Base-by-base conservation (phyloP, 495 filamentous ascomycete genomes). In the Ascobolus immersus region DNA sequence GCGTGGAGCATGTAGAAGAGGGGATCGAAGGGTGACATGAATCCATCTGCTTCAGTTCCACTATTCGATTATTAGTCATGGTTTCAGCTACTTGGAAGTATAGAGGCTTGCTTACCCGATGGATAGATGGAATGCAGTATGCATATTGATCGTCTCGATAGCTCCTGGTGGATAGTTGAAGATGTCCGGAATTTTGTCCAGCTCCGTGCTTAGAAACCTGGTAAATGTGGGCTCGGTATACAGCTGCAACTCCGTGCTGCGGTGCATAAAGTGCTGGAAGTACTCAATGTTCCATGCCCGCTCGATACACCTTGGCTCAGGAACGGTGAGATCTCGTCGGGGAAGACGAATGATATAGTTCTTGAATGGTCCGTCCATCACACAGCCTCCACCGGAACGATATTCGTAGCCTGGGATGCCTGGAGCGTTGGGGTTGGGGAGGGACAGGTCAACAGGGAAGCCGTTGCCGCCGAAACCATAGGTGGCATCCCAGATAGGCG, bases 11-110 rank as follows among this genome's bases (percentile, higher is more conserved):
- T 53, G 40, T 60, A 64, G 43, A 69, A 69, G 0, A 62, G 44
- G 3, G 64, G 66, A 39, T 72, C 67, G 18, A 12, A 10, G 13
- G 17, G 20, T 28, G 28, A 33, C n/a, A 9, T 18, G 12, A 21
- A 47, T 39, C 14, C 18, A 3, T 31, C 28, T 9, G 12, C 28
- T 15, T n/a, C 28, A n/a, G 14, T 43, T 1, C 53, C 48, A 38
- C 61, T 71, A 31, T 74, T 64, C 1, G 59, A 54, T 40, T 62
- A 71, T 43, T 79, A 74, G 3, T 69, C 71, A 2, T 56, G 71
- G 5, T 67, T 64, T 41, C 77, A 73, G 1, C 72, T 62, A 1
- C 71, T 67, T 17, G 71, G 51, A 28, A 52, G 52, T n/a, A 55
- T 50, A 14, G 53, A 58, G 14, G 51, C 49, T 31, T 62, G 61